A percentile compares a stretch with the other conserved stretches of the same genome.
phyloP scores from a whole-genome alignment of 1,284 basidiomycete species.

The Cutaneotrichosporon sp. region DNA sequence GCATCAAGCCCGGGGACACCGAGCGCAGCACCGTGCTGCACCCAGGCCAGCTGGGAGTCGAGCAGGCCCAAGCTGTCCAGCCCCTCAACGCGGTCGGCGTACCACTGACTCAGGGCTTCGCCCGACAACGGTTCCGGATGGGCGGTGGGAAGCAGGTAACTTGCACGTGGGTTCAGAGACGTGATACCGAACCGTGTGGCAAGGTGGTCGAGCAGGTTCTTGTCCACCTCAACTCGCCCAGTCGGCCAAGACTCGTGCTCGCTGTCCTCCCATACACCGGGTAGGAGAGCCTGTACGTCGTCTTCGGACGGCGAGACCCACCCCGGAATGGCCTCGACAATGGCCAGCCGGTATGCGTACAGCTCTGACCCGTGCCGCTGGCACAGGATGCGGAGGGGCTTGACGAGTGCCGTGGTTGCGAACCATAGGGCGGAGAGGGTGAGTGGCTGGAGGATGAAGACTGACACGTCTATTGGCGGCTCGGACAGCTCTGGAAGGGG shows the following conservation, averaged over 20 bases:
- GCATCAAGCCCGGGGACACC: constrained; percentile 73
- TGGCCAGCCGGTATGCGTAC: constrained; percentile 63
- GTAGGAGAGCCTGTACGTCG: constrained; percentile 61
- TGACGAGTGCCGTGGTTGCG: constrained; percentile 60
- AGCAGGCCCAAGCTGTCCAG: constrained; percentile 70
- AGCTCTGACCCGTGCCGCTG: constrained; percentile 57
- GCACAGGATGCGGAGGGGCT: constrained; percentile 58
- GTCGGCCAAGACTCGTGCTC: constrained; percentile 46
- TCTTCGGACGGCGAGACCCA: constrained; percentile 58
- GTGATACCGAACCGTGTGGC: constrained; percentile 4
- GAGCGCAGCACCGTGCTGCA: constrained; percentile 78
- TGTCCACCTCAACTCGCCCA: background rate
- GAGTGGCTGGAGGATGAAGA: constrained; percentile 62
- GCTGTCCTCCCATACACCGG: constrained; percentile 54
- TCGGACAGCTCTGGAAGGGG: constrained; percentile 4
- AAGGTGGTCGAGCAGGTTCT: constrained; percentile 11
- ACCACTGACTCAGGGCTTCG: constrained; percentile 65
- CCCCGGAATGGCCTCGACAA: constrained; percentile 69
- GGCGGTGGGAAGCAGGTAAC: constrained; percentile 21
- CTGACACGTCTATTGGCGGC: constrained; percentile 39
- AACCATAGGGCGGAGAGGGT: constrained; percentile 60
- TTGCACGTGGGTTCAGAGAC: background rate
- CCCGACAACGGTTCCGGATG: background rate
- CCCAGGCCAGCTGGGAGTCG: constrained; percentile 67
- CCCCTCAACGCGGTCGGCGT: constrained; percentile 58